phyloP scores from a whole-genome alignment of 805 yeast species.

The Saturnispora ahearnii region DNA sequence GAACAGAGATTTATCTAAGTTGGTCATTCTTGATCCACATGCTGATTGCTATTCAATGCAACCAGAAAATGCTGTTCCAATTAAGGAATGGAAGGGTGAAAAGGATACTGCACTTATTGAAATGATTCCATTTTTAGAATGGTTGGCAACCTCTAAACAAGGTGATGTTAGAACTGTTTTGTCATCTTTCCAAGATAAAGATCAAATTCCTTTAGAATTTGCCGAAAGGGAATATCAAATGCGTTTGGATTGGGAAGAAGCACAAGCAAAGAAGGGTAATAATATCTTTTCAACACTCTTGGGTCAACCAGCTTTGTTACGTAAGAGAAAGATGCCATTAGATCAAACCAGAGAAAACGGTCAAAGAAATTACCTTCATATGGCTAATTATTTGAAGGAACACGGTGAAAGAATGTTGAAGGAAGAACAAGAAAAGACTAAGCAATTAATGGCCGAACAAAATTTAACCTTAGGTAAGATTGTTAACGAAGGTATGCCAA shows the following conservation, averaged over 20 bases:
- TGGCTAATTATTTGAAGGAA: conserved; percentile 53
- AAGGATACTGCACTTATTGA: conserved; percentile 72
- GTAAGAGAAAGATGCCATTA: conserved; percentile 66
- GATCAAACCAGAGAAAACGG: conserved; percentile 89
- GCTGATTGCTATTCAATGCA: conserved; percentile 66
- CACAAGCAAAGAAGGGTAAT: conserved; percentile 29
- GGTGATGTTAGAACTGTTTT: conserved; percentile 87
- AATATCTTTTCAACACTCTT: conserved; percentile 32
- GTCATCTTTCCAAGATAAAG: conserved; percentile 58
- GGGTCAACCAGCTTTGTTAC: conserved; percentile 44
- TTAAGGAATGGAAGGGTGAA: conserved; percentile 79
- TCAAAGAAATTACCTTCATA: conserved; percentile 75
- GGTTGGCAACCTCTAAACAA: conserved; percentile 75
- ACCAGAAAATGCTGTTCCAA: conserved; percentile 88
- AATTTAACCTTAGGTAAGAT: conserved; percentile 77
- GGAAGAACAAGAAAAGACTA: conserved; percentile 74
- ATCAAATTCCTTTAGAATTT: conserved; percentile 69
- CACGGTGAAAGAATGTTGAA: conserved; percentile 61
- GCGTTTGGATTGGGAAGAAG: conserved; percentile 60
- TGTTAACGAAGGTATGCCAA: conserved; percentile 74
- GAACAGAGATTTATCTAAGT: conserved; percentile 83
- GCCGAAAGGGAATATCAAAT: conserved; percentile 65
- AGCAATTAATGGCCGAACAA: conserved; percentile 76
- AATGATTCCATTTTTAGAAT: conserved; percentile 89
- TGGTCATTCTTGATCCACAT: conserved; percentile 71